These are phyloP conservation scores for Globisporangium lucens DNA, from an alignment of 352 stramenopile genomes.

Conservation along the genomic window DNA sequence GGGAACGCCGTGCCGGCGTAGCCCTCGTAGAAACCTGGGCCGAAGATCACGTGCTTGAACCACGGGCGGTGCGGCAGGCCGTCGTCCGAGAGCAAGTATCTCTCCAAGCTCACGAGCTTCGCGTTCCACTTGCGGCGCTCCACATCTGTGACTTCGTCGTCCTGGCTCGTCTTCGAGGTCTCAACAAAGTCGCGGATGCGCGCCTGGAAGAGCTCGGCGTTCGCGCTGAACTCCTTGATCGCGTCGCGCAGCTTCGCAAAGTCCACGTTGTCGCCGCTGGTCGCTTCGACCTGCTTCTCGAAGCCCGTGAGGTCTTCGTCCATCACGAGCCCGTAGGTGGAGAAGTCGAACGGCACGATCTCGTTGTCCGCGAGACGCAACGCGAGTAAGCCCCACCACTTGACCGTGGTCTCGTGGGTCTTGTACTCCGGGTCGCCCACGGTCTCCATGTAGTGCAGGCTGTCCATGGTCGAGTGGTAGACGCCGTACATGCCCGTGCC, in stretches of 20 bases:
- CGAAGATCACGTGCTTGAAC: conserved; percentile 66
- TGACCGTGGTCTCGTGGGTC: conserved; percentile 45
- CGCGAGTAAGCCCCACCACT: conserved; percentile 62
- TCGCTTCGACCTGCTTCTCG: conserved; percentile 19
- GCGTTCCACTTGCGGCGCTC: conserved; percentile 33
- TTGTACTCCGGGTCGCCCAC: conserved; percentile 57
- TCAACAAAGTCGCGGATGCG: conserved; percentile 14
- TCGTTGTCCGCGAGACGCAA: conserved; percentile 50
- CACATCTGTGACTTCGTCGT: neutral
- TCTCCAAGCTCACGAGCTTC: conserved; percentile 51
- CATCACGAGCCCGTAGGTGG: conserved; percentile 60
- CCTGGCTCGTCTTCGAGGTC: neutral
- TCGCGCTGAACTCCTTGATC: conserved; percentile 40
- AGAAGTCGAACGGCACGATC: conserved; percentile 69
- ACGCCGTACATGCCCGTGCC: conserved; percentile 45
- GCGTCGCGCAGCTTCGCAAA: conserved; percentile 32
- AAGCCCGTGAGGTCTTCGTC: conserved; percentile 36
- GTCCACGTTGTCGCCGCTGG: conserved; percentile 24
- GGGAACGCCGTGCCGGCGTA: conserved; percentile 50
- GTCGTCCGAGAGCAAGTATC: conserved; percentile 32
- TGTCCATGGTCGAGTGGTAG: conserved; percentile 89
- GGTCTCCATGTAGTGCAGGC: conserved; percentile 61
- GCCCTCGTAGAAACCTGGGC: conserved; percentile 53
- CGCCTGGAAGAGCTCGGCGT: conserved; percentile 29
- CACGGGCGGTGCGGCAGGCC: conserved; percentile 48